These are phyloP conservation scores for Jatropha multifida DNA, from an alignment of 441 rosid genomes.

Conservation along the genomic window DNA sequence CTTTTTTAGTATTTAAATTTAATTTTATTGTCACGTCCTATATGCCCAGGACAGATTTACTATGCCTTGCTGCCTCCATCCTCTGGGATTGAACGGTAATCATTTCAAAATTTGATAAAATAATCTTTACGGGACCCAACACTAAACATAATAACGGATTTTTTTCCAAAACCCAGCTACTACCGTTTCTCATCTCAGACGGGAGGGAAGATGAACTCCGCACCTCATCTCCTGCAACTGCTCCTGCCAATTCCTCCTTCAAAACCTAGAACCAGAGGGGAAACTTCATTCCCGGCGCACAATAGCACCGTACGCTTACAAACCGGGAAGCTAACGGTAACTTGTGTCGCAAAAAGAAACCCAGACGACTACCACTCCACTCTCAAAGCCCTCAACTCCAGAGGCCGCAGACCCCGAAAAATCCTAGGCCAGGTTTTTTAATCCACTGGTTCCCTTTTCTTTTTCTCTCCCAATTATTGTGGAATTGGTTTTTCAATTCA, in stretches of 20 bases:
- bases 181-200: neutral
- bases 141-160: too few species aligned
- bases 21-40: too few species aligned
- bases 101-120: too few species aligned
- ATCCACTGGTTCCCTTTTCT: neutral
- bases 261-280: constrained; percentile 11
- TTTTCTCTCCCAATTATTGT: neutral
- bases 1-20: too few species aligned
- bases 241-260: constrained; percentile 30
- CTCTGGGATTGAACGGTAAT: too few species aligned
- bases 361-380: constrained; percentile 84
- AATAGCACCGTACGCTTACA: constrained; percentile 15
- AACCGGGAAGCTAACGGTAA: constrained; percentile 19
- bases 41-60: too few species aligned
- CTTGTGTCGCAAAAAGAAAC: constrained; percentile 43
- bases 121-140: too few species aligned
- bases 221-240: constrained; percentile 25
- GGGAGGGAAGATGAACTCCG: constrained; percentile 18
- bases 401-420: constrained; percentile 74
- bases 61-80: too few species aligned
- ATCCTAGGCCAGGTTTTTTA: constrained; percentile 78
- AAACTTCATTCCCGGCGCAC: constrained; percentile 20
- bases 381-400: constrained; percentile 77
- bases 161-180: neutral
- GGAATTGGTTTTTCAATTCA: neutral